Evolutionary conservation across 768 basidiomycete species (phyloP), one percentile per base, ranked within the genome.

Genomic region (Boletus edulis): DNA sequence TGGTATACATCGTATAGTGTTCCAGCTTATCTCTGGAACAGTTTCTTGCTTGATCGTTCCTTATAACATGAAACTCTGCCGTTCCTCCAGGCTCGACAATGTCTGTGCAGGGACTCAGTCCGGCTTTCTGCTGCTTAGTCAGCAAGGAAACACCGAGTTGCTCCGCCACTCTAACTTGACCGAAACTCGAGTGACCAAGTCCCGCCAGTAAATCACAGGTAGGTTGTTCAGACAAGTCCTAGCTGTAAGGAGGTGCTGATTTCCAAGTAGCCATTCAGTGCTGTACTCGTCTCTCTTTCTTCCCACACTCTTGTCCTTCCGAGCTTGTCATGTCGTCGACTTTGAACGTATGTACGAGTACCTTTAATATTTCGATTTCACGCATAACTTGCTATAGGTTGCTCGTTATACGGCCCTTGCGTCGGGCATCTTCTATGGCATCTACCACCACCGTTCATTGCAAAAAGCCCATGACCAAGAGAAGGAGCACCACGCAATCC

Each of bases 341-440:
- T 60, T 77, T 89, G 67, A 90, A 89, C 72, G 88, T 89, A 75
- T 64, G 86, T 76, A 46, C 42, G 42, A 20, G 20, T 42, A 20
- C 35, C 11, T 9, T 31, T 65, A 11, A 65, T 11, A 2, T 17
- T 46, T 22, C 38, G 47, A 43, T 18, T 52, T 11, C 49, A 46
- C 41, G 49, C 47, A 37, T 34, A 44, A 54, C 41, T 17, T 45
- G 20, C 20, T 40, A 15, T 71, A 95, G 96, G 96, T 96, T 72
- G 88, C 89, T 66, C 91, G 96, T 67, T 98, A 96, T 74, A 87
- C 93, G 18, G 94, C 95, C 48, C 84, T 99, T 63, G 74, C 87
- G 60, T 80, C 85, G 41, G 96, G 96, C 68, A 81, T 96, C 62
- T 73, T 85, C 69, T 98, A 98, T 72, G 96, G 96, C 69, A 86